Conservation (phyloP, 1,284 basidiomycete species). For the Gymnopus androsaceus region DNA sequence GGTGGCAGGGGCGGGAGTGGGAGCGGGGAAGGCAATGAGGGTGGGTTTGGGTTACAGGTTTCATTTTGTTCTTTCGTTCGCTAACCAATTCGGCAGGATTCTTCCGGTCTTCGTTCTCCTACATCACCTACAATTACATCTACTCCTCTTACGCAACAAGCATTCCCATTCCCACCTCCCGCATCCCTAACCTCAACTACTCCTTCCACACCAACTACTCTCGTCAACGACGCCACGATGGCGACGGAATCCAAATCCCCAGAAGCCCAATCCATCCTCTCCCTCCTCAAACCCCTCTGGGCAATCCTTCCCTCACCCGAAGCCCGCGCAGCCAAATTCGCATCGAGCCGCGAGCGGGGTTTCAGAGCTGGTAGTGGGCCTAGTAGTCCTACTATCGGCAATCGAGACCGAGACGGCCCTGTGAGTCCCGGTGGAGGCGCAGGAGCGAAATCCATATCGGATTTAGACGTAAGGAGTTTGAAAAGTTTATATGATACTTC, state of each 20-base stretch:
- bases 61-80: too few relatives aligned
- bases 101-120: conserved; percentile 15
- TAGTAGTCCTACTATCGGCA: conserved; percentile 41
- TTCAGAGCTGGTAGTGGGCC: conserved; percentile 39
- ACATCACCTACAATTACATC: not conserved
- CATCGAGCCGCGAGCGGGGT: conserved; percentile 38
- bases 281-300: conserved; percentile 77
- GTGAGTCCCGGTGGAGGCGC: conserved; percentile 37
- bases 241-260: not conserved
- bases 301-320: conserved; percentile 76
- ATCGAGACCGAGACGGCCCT: conserved; percentile 33
- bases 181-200: not conserved
- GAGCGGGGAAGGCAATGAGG: too few relatives aligned
- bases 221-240: conserved; percentile 48
- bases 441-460: conserved; percentile 61
- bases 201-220: conserved; percentile 37
- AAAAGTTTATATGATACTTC: conserved; percentile 65
- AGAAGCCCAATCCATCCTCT: conserved; percentile 44
- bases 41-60: too few relatives aligned
- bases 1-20: too few relatives aligned
- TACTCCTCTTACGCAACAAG: too few relatives aligned
- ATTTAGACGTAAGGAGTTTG: conserved; percentile 77
- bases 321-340: conserved; percentile 68
- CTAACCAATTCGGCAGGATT: conserved; percentile 4
- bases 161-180: conserved; percentile 15